phyloP scores from a whole-genome alignment of 805 yeast genomes.

The Ogataea methylovora region DNA sequence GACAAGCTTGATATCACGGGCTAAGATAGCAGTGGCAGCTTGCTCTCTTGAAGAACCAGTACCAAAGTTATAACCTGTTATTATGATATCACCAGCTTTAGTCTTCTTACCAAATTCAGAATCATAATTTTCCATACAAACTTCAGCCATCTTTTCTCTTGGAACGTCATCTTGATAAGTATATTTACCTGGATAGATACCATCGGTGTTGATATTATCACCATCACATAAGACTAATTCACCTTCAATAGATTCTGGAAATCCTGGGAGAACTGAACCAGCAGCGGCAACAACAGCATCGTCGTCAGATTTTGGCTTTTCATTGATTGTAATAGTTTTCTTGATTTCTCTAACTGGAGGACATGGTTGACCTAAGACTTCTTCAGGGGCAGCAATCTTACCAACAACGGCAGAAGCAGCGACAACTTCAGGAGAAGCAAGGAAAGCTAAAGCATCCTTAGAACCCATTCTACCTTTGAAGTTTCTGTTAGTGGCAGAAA shows the following conservation, averaged over 20 bases:
- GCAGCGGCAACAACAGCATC: conserved; percentile 25
- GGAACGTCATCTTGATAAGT: conserved; percentile 98
- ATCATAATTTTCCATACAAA: conserved; percentile 99
- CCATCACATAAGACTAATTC: conserved; percentile 95
- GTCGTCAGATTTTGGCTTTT: conserved; percentile 20
- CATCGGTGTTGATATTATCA: conserved; percentile 95
- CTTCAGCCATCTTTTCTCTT: conserved; percentile 94
- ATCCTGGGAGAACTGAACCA: conserved; percentile 80
- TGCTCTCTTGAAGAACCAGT: conserved; percentile 99
- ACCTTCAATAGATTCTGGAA: conserved; percentile 84
- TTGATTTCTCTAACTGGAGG: conserved; percentile 44
- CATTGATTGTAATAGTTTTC: conserved; percentile 28
- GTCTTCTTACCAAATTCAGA: conserved; percentile 78
- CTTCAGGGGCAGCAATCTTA: conserved; percentile 87
- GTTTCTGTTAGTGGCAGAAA: conserved; percentile 96
- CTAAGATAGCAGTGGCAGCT: conserved; percentile 97
- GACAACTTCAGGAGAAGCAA: conserved; percentile 96
- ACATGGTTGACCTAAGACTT: conserved; percentile 53
- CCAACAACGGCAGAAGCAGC: conserved; percentile 98
- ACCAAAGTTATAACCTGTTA: conserved; percentile 93
- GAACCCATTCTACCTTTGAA: conserved; percentile 99
- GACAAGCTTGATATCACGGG: conserved; percentile 85
- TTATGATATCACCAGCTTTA: conserved; percentile 78
- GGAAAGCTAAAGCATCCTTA: conserved; percentile 88
- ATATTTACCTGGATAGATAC: conserved; percentile 97